These are phyloP conservation scores for Glycine soja DNA, from an alignment of 306 rosid genomes.

Conservation along the genomic window DNA sequence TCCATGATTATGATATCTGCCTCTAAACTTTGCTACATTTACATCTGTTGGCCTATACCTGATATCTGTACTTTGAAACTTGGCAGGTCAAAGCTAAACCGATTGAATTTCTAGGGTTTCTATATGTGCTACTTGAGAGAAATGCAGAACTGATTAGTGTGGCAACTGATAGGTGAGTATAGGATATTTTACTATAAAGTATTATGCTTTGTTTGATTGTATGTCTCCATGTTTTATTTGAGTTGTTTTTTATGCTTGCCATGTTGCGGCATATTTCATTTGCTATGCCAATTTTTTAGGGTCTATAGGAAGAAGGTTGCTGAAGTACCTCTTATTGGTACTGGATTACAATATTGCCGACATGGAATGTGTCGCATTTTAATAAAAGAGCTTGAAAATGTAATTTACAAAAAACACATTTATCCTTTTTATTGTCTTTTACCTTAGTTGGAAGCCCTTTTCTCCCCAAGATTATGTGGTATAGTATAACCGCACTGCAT, in stretches of 20 bases:
- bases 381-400: slow-evolving; percentile 90
- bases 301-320: slow-evolving; percentile 79
- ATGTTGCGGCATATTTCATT: slow-evolving; percentile 27
- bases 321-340: slow-evolving; percentile 86
- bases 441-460: not conserved
- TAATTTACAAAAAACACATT: slow-evolving; percentile 36
- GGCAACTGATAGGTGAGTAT: slow-evolving; percentile 77
- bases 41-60: slow-evolving; percentile 26
- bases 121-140: slow-evolving; percentile 75
- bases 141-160: slow-evolving; percentile 79
- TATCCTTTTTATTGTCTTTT: not conserved
- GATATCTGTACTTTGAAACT: slow-evolving; percentile 36
- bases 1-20: not conserved
- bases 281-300: slow-evolving; percentile 55
- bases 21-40: slow-evolving; percentile 22
- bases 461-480: not conserved
- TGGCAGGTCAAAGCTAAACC: slow-evolving; percentile 78
- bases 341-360: slow-evolving; percentile 77
- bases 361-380: slow-evolving; percentile 87
- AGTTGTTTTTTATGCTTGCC: slow-evolving; percentile 28
- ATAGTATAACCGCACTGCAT: not conserved
- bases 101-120: slow-evolving; percentile 83
- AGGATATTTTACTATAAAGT: slow-evolving; percentile 33
- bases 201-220: slow-evolving; percentile 30
- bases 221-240: slow-evolving; percentile 10